phyloP scores from a whole-genome alignment of 2,329 filamentous ascomycete species.

The Aureobasidium melanogenum region DNA sequence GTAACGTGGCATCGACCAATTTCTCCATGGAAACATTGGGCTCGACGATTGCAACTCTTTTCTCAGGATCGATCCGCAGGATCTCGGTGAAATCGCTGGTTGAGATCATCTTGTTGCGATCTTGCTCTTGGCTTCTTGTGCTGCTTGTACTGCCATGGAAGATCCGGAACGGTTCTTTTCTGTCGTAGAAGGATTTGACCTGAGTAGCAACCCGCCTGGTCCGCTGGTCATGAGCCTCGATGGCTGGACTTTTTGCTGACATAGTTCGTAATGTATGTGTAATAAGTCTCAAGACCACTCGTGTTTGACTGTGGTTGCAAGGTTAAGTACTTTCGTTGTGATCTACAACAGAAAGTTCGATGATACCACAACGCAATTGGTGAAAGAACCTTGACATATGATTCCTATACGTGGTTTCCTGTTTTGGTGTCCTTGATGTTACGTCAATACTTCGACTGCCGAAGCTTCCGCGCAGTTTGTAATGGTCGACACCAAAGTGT shows the following conservation, averaged over 20 bases:
- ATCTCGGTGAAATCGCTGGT: constrained; percentile 42
- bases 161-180: constrained; percentile 43
- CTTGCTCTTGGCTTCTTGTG: constrained; percentile 34
- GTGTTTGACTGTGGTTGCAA: too few relatives aligned
- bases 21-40: constrained; percentile 62
- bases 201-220: constrained; percentile 23
- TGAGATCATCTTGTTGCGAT: constrained; percentile 37
- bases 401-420: not conserved
- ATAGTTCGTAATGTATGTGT: not conserved
- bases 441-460: constrained; percentile 1
- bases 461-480: not conserved
- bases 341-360: not conserved
- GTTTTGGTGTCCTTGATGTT: not conserved
- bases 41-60: constrained; percentile 47
- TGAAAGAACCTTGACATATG: too few relatives aligned
- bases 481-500: not conserved
- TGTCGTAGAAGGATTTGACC: constrained; percentile 38
- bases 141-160: constrained; percentile 50
- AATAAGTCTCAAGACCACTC: too few relatives aligned
- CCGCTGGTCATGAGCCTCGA: constrained; percentile 13
- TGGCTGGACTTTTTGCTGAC: not conserved
- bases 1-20: constrained; percentile 49
- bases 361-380: not conserved
- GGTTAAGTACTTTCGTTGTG: too few relatives aligned
- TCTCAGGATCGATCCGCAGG: constrained; percentile 32